A percentile compares a stretch with the other conserved stretches of the same genome.
Conservation (phyloP, 2,329 filamentous ascomycete species). For the Penicillium carneum region DNA sequence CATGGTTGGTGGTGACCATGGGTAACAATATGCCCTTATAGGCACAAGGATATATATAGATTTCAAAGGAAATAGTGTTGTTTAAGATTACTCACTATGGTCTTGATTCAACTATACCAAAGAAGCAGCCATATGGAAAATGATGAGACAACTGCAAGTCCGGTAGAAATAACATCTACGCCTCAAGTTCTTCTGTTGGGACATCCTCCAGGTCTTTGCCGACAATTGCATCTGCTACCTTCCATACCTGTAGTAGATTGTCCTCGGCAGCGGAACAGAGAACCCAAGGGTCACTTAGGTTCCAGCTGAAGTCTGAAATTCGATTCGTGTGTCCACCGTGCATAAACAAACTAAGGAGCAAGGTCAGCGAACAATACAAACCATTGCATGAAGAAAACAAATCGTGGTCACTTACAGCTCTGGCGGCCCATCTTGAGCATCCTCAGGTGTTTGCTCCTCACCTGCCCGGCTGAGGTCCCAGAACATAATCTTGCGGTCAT, state of each 20-base stretch:
- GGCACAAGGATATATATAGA: too few relatives aligned
- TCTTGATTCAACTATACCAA: conserved; percentile 6
- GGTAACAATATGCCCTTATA: not conserved
- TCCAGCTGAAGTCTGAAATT: conserved; percentile 97
- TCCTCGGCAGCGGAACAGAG: conserved; percentile 95
- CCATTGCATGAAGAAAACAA: not conserved
- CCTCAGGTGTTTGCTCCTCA: conserved; percentile 92
- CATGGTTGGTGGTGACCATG: not conserved
- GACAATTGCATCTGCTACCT: conserved; percentile 81
- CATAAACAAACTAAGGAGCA: conserved; percentile 79
- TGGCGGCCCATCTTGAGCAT: conserved; percentile 91
- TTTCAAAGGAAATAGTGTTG: not conserved
- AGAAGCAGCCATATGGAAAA: not conserved
- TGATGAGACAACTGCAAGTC: not conserved
- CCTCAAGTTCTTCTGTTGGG: conserved; percentile 77
- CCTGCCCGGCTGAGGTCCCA: conserved; percentile 94
- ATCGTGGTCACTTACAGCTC: conserved; percentile 73
- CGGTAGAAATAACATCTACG: conserved; percentile 31
- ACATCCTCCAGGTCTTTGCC: conserved; percentile 78
- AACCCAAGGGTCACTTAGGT: conserved; percentile 94
- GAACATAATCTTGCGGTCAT: conserved; percentile 91
- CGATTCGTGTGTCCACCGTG: conserved; percentile 98
- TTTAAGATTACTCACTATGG: not conserved
- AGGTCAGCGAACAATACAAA: conserved; percentile 18
- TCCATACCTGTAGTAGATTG: conserved; percentile 95